Conservation (phyloP, 371 early-diverging fungal species). For the Apophysomyces ossiformis region DNA sequence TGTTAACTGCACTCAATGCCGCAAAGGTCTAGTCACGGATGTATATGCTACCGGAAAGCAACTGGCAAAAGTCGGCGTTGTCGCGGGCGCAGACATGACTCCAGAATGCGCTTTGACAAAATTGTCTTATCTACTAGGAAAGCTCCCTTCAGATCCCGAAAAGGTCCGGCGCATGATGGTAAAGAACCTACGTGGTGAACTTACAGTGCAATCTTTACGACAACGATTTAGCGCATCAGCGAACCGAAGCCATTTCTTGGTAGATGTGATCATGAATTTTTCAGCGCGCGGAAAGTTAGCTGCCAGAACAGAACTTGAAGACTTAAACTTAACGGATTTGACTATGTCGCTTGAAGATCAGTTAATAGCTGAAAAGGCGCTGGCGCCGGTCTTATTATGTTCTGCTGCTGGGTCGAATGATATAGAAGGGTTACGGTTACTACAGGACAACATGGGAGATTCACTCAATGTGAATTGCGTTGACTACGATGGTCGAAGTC, state of each 20-base stretch:
- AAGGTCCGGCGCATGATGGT: slow-evolving; percentile 81
- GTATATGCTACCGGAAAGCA: slow-evolving; percentile 92
- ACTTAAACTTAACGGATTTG: slow-evolving; percentile 19
- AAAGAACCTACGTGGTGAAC: slow-evolving; percentile 90
- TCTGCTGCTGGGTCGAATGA: slow-evolving; percentile 89
- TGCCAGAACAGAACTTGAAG: slow-evolving; percentile 23
- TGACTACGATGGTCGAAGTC: slow-evolving; percentile 89
- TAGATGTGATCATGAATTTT: slow-evolving; percentile 52
- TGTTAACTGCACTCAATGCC: slow-evolving; percentile 94
- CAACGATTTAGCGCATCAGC: slow-evolving; percentile 60
- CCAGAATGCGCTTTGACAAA: slow-evolving; percentile 97
- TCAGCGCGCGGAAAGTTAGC: slow-evolving; percentile 25
- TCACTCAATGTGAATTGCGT: slow-evolving; percentile 70
- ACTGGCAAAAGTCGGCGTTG: slow-evolving; percentile 80
- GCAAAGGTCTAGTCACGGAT: slow-evolving; percentile 88
- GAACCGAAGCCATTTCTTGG: slow-evolving; percentile 55
- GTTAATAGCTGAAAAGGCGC: slow-evolving; percentile 70
- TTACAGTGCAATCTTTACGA: slow-evolving; percentile 74
- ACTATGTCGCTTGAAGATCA: slow-evolving; percentile 61
- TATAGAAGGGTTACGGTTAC: slow-evolving; percentile 70
- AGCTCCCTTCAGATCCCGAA: slow-evolving; percentile 58
- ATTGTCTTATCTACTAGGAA: slow-evolving; percentile 88
- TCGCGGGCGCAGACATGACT: slow-evolving; percentile 98
- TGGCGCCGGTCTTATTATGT: slow-evolving; percentile 87
- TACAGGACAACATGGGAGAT: slow-evolving; percentile 68